Conservation (phyloP, 2,329 filamentous ascomycete species). For the Fusarium falciforme region DNA sequence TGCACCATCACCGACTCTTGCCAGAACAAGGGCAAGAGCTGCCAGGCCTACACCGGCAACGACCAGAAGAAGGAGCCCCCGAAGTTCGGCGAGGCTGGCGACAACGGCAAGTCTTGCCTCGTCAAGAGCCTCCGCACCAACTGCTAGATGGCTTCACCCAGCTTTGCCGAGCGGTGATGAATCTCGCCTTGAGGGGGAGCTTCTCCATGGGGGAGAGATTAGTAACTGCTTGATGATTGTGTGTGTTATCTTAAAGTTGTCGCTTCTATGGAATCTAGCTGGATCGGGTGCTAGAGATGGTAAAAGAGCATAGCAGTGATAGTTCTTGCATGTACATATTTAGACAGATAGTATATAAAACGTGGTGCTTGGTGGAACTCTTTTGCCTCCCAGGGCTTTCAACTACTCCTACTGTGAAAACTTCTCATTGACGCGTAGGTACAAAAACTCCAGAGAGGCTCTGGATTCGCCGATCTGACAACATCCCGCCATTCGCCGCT, state of each 20-base stretch:
- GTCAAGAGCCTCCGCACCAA: background rate
- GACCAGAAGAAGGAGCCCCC: background rate
- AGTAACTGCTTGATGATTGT: background rate
- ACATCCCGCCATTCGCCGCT: background rate
- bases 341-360: background rate
- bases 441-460: background rate
- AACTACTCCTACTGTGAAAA: background rate
- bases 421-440: background rate
- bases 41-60: constrained; percentile 1
- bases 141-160: background rate
- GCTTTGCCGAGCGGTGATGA: background rate
- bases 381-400: background rate
- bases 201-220: background rate
- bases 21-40: constrained; percentile 9
- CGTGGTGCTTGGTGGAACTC: background rate
- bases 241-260: background rate
- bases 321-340: background rate
- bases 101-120: constrained; percentile 5
- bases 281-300: background rate
- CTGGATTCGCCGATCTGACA: background rate
- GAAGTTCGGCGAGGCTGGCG: background rate
- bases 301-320: background rate
- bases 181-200: background rate
- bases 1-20: constrained; percentile 1
- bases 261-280: background rate